A percentile compares a stretch with the other conserved stretches of the same genome.
These are phyloP conservation scores for Xerophyta viscosa DNA, from an alignment of 106 monocot genomes.

Conservation along the genomic window DNA sequence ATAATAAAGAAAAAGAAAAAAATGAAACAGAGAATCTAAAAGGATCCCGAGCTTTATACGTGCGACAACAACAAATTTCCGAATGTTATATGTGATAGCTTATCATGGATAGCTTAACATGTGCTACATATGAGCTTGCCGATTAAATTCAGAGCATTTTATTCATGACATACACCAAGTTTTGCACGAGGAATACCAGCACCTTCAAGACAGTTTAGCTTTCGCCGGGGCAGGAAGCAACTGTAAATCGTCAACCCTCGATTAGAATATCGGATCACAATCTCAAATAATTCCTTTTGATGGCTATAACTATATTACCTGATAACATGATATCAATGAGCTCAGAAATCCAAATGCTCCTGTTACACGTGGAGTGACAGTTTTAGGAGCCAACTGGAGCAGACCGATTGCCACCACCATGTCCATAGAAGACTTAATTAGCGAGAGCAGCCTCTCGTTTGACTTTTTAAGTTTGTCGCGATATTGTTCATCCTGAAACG, in stretches of 20 bases:
- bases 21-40: no score
- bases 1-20: no score
- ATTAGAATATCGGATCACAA: neutral
- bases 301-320: conserved; percentile 33
- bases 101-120: no score
- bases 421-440: conserved; percentile 78
- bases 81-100: no score
- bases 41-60: no score
- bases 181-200: neutral
- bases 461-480: conserved; percentile 48
- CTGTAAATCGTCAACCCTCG: conserved; percentile 27
- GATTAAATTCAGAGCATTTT: no score
- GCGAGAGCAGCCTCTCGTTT: conserved; percentile 66
- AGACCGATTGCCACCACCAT: conserved; percentile 80
- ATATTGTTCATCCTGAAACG: conserved; percentile 61
- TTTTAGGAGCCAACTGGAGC: conserved; percentile 82
- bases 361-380: conserved; percentile 79
- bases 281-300: neutral
- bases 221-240: conserved; percentile 72
- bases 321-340: conserved; percentile 93
- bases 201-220: conserved; percentile 40
- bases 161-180: neutral
- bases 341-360: conserved; percentile 68
- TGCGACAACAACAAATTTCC: no score
- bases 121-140: no score